Conservation (phyloP, 2,329 filamentous ascomycete genomes). For the Zasmidium cellare region DNA sequence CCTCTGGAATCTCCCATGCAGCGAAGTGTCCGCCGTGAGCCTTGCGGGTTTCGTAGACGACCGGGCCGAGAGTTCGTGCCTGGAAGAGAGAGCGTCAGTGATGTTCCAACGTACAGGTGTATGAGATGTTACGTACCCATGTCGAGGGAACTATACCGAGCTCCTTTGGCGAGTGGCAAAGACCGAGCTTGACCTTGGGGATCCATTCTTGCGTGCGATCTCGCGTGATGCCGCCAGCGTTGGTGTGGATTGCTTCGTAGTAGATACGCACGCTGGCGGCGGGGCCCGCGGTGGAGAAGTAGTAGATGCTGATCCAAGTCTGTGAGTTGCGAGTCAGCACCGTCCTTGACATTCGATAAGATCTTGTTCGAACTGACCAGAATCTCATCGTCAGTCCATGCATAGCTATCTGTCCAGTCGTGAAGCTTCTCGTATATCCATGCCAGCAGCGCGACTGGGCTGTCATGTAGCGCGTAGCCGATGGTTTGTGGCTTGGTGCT, state of each 20-base stretch:
- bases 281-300: slow-evolving; percentile 68
- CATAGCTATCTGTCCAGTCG: slow-evolving; percentile 72
- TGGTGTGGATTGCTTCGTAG: slow-evolving; percentile 60
- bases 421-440: slow-evolving; percentile 83
- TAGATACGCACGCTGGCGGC: slow-evolving; percentile 70
- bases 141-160: slow-evolving; percentile 54
- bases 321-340: background rate
- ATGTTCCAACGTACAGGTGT: too few relatives aligned
- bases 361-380: slow-evolving; percentile 35
- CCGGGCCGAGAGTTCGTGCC: slow-evolving; percentile 55
- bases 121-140: slow-evolving; percentile 41
- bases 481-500: slow-evolving; percentile 71
- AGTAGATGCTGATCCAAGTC: slow-evolving; percentile 74
- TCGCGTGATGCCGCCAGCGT: slow-evolving; percentile 23
- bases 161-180: slow-evolving; percentile 61
- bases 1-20: slow-evolving; percentile 44
- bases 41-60: slow-evolving; percentile 58
- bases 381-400: slow-evolving; percentile 75
- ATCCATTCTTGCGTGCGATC: slow-evolving; percentile 45
- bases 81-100: too few relatives aligned
- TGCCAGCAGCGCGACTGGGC: slow-evolving; percentile 67
- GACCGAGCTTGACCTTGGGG: slow-evolving; percentile 50
- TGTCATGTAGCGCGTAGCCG: slow-evolving; percentile 68
- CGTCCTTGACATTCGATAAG: background rate
- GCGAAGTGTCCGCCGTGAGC: slow-evolving; percentile 60